Percentiles rank a stretch among this genome's conserved stretches.
Conservation (phyloP, 2,329 filamentous ascomycete genomes). For the Xylaria sp. region DNA sequence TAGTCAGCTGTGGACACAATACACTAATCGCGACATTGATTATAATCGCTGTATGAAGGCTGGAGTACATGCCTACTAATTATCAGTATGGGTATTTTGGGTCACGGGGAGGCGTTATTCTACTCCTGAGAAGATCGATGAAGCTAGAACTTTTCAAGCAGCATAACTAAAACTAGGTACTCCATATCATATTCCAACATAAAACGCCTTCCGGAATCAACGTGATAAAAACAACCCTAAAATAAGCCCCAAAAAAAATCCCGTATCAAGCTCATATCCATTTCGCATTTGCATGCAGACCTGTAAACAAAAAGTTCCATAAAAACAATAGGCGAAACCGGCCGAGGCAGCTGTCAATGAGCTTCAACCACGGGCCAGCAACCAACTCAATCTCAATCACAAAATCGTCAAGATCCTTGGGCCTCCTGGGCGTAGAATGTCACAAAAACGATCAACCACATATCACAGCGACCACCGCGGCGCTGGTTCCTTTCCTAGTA, state of each 20-base stretch:
- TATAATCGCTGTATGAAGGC: too few species aligned
- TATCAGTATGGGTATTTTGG: background rate
- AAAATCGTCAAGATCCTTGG: constrained; percentile 25
- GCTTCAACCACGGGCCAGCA: constrained; percentile 18
- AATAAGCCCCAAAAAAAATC: constrained; percentile 2
- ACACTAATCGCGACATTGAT: too few species aligned
- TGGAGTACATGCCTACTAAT: too few species aligned
- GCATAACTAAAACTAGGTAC: constrained; percentile 11
- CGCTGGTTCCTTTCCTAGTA: constrained; percentile 36
- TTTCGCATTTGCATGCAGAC: constrained; percentile 41
- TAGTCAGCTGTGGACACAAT: too few species aligned
- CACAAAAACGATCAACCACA: constrained; percentile 31
- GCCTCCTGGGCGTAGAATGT: constrained; percentile 28
- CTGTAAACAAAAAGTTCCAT: constrained; percentile 38
- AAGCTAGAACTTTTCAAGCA: constrained; percentile 10
- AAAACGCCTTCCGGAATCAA: constrained; percentile 22
- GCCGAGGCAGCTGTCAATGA: constrained; percentile 23
- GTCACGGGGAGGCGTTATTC: background rate
- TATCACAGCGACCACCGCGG: constrained; percentile 32
- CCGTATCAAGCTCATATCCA: constrained; percentile 15
- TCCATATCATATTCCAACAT: constrained; percentile 8
- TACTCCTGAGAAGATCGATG: constrained; percentile 3
- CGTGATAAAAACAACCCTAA: background rate
- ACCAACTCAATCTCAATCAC: constrained; percentile 17
- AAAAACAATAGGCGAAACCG: constrained; percentile 29